Base-by-base conservation (phyloP, 768 basidiomycete genomes). In the Amanita inopinata region DNA sequence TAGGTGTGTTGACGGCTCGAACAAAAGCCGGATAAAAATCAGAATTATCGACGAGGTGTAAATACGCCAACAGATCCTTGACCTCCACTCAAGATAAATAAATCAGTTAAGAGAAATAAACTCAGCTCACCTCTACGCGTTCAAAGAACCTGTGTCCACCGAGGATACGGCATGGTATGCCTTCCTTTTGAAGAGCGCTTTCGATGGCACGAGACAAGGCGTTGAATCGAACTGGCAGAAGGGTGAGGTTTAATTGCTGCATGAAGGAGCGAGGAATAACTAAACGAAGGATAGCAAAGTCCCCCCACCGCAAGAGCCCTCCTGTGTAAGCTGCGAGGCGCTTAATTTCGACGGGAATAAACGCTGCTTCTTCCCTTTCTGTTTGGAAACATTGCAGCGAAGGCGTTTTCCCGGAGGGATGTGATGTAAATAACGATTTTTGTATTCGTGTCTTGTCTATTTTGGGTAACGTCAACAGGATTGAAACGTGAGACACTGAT, bases 81-180 rank as follows among this genome's bases (percentile, higher is more conserved):
- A 92, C 73, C 80, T 84, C 47, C 5, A 32, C 15, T 18, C 17
- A 35, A 28, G 37, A 10, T 33, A 7, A 36, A 12, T 3, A n/a
- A n/a, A n/a, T n/a, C n/a, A n/a, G n/a, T n/a, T n/a, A n/a, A n/a
- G n/a, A n/a, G n/a, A n/a, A n/a, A n/a, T n/a, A n/a, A n/a, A n/a
- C n/a, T n/a, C n/a, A n/a, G n/a, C 64, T 36, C 32, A 79, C 83
- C 69, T 91, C 89, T 53, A 76, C 56, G 12, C 88, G 76, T 49
- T 91, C 86, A 51, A 92, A 92, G 69, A 91, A 91, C 54, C 80
- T 84, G 53, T 84, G 83, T 0, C 88, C 88, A 15, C 77, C 81
- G 2, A 92, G 69, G 37, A 92, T 73, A 45, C 76, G 64, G 51
- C 73, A 76, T 1, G 88, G 88, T 28, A 94, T 84, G n/a, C 78